Evolutionary conservation across 139 green algal genomes (phyloP), one percentile per base, ranked within the genome.

Genomic region (Penium margaritaceum): DNA sequence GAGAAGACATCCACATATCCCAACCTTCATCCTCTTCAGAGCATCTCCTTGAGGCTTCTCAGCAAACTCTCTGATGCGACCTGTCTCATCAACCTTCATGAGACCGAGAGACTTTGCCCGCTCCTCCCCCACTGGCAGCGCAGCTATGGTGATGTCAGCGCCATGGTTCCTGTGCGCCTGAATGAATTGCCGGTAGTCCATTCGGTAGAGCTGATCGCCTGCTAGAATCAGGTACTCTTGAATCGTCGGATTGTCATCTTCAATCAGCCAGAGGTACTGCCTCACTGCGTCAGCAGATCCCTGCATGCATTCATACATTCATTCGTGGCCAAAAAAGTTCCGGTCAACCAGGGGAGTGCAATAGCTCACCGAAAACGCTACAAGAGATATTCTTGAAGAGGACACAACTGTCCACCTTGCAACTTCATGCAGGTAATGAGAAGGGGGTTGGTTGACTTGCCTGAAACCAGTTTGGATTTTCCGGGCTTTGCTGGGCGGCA

Each of bases 261-360:
- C 89, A 83, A 99, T 97, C 37, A 99, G 88, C 93, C 95, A 99
- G 73, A 97, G 85, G 85, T 98, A 99, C 82, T 99, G 95, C 14
- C 95, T 84, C 72, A 99, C 95, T 2, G 95, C 95, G 74, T 99
- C 94, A 12, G 94, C 95, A 30, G 94, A 99, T 65, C 94, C 90
- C 85, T 89, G 85, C 34, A 72, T 36, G 19, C 27, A 74, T 7
- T 27, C 35, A 74, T n/a, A n/a, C n/a, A n/a, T n/a, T n/a, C n/a
- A n/a, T n/a, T n/a, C n/a, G n/a, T n/a, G n/a, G n/a, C n/a, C n/a
- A n/a, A n/a, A n/a, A n/a, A n/a, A n/a, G n/a, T n/a, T n/a, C n/a
- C n/a, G n/a, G n/a, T n/a, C n/a, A n/a, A n/a, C n/a, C n/a, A n/a
- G n/a, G n/a, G n/a, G n/a, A n/a, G n/a, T n/a, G n/a, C n/a, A n/a